Base-by-base conservation (phyloP, 768 basidiomycete species). In the Boletus barrowsii region DNA sequence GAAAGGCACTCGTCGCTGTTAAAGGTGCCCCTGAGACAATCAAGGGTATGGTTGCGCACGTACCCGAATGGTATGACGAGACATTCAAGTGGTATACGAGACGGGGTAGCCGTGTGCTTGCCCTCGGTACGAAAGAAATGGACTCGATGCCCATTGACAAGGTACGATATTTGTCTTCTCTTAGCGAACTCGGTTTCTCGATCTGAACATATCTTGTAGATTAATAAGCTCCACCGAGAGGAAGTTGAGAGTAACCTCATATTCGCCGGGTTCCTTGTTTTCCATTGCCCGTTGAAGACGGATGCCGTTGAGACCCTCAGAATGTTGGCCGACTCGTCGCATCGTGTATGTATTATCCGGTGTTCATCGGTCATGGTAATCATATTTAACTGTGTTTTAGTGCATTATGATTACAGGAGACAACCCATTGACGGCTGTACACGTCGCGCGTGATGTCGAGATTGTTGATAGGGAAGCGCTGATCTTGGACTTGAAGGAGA, bases 401-500 rank as follows among this genome's bases (percentile, higher is more conserved):
- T 98, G 97, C 68, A 79, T 98, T 53, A 99, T 99, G 97, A 99
- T 99, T 59, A 99, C 97, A 43, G 97, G 97, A 36, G 97, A 99
- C 70, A 98, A 98, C 69, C 97, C 97, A 9, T 75, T 99, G 49
- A 99, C 97, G 0, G 97, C 97, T 9, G 86, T 91, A 0, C 97
- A 98, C 67, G 95, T 99, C 42, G 97, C 97, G 17, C 82, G 82
- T 24, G 93, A 96, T 65, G 97, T 99, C 9, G 96, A 99, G 65
- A 98, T 98, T 56, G 88, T 99, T 18, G 97, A 99, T 65, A 86
- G 95, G 26, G 93, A 97, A 5, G 92, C 87, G 2, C 81, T 98
- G 29, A 98, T 98, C 55, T 77, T 99, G 26, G 97, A 99, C 68
- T 65, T 92, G 49, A 86, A 82, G 62, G 97, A 96, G 66, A 87